Percentiles rank a stretch among this genome's conserved stretches.
Evolutionary conservation across 208 protist genomes (phyloP).

Genomic region (Willaertia magna): DNA sequence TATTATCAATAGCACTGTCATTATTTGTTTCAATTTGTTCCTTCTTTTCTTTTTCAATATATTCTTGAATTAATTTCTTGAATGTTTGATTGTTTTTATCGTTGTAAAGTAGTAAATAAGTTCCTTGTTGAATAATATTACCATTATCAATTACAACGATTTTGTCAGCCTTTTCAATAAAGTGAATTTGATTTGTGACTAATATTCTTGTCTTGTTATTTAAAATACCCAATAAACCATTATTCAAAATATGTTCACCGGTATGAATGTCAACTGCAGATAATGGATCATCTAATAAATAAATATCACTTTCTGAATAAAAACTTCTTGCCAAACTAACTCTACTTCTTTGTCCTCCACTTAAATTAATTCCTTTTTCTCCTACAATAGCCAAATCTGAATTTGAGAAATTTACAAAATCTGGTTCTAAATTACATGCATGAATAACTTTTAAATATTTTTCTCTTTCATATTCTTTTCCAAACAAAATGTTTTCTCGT

Average conservation of each 20-base stretch:
- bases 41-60: neutral
- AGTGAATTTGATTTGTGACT: slow-evolving; percentile 80
- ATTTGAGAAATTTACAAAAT: slow-evolving; percentile 24
- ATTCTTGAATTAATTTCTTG: neutral
- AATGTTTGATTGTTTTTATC: neutral
- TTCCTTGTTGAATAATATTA: slow-evolving; percentile 29
- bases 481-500: slow-evolving; percentile 33
- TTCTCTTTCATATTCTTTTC: neutral
- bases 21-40: neutral
- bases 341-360: slow-evolving; percentile 36
- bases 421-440: slow-evolving; percentile 21
- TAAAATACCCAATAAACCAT: slow-evolving; percentile 44
- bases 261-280: slow-evolving; percentile 36
- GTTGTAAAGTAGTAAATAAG: neutral
- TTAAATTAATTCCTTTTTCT: slow-evolving; percentile 40
- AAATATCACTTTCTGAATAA: slow-evolving; percentile 3
- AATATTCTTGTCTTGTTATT: slow-evolving; percentile 63
- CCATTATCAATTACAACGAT: slow-evolving; percentile 66
- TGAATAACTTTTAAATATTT: slow-evolving; percentile 17
- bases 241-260: slow-evolving; percentile 45
- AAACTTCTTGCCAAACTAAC: slow-evolving; percentile 9
- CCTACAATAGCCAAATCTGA: slow-evolving; percentile 40
- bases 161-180: slow-evolving; percentile 53
- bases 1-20: too few relatives aligned
- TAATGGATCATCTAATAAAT: slow-evolving; percentile 39